Evolutionary conservation across 352 stramenopile species (phyloP).

Genomic region (Thalassiosira delicatula): DNA sequence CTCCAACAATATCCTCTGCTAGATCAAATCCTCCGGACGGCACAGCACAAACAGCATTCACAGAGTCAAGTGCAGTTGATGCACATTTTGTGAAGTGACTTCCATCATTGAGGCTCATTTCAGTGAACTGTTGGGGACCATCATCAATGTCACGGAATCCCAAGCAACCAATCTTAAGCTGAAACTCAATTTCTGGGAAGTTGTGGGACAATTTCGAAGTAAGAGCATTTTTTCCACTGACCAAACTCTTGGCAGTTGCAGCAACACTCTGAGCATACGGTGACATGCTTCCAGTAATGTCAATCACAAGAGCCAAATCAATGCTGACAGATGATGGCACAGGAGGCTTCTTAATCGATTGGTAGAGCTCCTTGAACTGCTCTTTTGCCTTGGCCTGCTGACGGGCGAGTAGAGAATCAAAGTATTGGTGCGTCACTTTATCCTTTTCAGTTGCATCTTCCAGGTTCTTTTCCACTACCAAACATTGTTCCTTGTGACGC

Average conservation of each 20-base stretch:
- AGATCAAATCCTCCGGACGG: constrained; percentile 65
- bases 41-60: constrained; percentile 32
- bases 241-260: constrained; percentile 59
- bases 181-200: constrained; percentile 74
- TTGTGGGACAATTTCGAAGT: neutral
- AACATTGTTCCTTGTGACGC: constrained; percentile 48
- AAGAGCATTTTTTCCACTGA: constrained; percentile 54
- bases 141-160: constrained; percentile 74
- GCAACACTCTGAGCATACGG: constrained; percentile 46
- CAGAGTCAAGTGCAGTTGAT: constrained; percentile 27
- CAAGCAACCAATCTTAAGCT: constrained; percentile 55
- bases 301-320: constrained; percentile 68
- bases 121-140: constrained; percentile 58
- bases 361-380: constrained; percentile 68
- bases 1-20: constrained; percentile 70
- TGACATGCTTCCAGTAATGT: constrained; percentile 71
- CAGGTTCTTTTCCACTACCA: constrained; percentile 61
- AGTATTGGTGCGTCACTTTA: constrained; percentile 64
- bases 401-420: constrained; percentile 69
- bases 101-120: constrained; percentile 44
- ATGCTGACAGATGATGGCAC: constrained; percentile 48
- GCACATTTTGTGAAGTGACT: constrained; percentile 66
- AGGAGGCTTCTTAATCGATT: constrained; percentile 66
- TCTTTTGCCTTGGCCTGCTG: constrained; percentile 32
- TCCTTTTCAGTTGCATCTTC: constrained; percentile 61